phyloP scores from a whole-genome alignment of 2,329 filamentous ascomycete genomes.

The Neonectria punicea region DNA sequence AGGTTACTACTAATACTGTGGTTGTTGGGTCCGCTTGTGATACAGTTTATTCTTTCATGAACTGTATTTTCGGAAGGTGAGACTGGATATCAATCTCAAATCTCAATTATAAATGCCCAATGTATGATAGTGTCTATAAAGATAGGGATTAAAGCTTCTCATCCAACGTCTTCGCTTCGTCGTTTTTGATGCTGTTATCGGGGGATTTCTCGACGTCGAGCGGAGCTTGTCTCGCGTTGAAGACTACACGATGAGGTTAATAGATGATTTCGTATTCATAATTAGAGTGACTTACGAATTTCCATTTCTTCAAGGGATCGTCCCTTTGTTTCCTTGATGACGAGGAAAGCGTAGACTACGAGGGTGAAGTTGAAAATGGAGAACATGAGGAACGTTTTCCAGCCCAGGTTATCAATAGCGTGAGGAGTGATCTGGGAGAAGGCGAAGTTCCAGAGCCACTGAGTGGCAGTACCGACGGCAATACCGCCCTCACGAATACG shows the following conservation, averaged over 20 bases:
- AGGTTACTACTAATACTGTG: not conserved
- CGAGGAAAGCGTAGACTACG: constrained; percentile 54
- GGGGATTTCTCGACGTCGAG: constrained; percentile 24
- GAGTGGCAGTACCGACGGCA: constrained; percentile 59
- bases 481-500: constrained; percentile 61
- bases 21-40: not conserved
- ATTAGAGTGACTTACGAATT: constrained; percentile 21
- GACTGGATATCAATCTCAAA: not conserved
- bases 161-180: constrained; percentile 12
- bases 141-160: not conserved
- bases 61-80: not conserved
- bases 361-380: constrained; percentile 59
- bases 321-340: constrained; percentile 52
- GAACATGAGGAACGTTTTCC: constrained; percentile 62
- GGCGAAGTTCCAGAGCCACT: constrained; percentile 64
- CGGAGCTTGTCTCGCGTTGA: constrained; percentile 32
- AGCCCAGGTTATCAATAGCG: constrained; percentile 57
- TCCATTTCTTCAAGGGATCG: constrained; percentile 43
- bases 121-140: not conserved
- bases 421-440: constrained; percentile 61
- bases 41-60: not conserved
- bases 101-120: not conserved
- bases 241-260: constrained; percentile 28
- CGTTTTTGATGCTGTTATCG: constrained; percentile 17
- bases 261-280: not conserved